These are phyloP conservation scores for Elaphomyces granulatus DNA, from an alignment of 495 filamentous ascomycete species.

Conservation along the genomic window DNA sequence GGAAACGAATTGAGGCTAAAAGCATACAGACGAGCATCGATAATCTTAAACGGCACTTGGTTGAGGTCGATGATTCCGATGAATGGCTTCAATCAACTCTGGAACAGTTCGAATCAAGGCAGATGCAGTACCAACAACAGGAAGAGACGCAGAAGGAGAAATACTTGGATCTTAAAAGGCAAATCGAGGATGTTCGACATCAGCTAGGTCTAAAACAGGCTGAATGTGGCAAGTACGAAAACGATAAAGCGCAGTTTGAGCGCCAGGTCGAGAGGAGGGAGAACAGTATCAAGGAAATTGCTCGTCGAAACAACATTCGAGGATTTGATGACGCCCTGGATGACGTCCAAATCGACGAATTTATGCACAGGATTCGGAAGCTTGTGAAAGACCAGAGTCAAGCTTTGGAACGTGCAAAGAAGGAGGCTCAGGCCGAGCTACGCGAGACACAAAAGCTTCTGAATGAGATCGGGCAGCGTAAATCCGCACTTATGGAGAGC, in stretches of 20 bases:
- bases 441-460: slow-evolving; percentile 50
- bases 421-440: slow-evolving; percentile 54
- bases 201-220: slow-evolving; percentile 56
- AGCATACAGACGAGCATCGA: slow-evolving; percentile 50
- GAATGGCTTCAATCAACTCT: slow-evolving; percentile 60
- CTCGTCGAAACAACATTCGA: slow-evolving; percentile 64
- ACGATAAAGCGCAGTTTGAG: slow-evolving; percentile 76
- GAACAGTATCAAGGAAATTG: slow-evolving; percentile 60
- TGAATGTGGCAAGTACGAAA: slow-evolving; percentile 71
- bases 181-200: slow-evolving; percentile 43
- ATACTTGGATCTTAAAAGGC: slow-evolving; percentile 48
- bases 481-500: slow-evolving; percentile 50
- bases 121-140: slow-evolving; percentile 47
- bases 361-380: slow-evolving; percentile 64
- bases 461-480: slow-evolving; percentile 52
- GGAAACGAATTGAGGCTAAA: slow-evolving; percentile 56
- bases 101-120: slow-evolving; percentile 66
- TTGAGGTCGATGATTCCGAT: slow-evolving; percentile 65
- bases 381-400: slow-evolving; percentile 62
- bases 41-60: slow-evolving; percentile 52
- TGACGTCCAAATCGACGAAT: slow-evolving; percentile 55
- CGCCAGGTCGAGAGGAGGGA: slow-evolving; percentile 55
- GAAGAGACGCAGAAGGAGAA: slow-evolving; percentile 42
- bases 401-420: slow-evolving; percentile 55
- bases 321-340: slow-evolving; percentile 70